These are phyloP conservation scores for Sonneratia caseolaris DNA, from an alignment of 345 rosid genomes.

Conservation along the genomic window DNA sequence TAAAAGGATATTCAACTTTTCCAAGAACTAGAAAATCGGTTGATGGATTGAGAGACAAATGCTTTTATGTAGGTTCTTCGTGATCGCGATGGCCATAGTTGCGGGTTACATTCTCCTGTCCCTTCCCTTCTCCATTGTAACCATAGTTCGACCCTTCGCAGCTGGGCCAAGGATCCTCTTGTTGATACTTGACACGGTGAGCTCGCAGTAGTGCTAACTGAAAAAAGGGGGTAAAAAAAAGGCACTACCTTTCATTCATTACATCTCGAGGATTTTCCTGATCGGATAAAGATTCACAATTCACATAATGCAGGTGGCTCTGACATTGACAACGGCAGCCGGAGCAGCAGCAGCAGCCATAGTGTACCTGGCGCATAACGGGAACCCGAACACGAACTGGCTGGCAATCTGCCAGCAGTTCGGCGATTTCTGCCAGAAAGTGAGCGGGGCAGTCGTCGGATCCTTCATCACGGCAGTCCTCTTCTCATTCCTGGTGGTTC, in stretches of 20 bases:
- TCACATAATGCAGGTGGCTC: slow-evolving; percentile 29
- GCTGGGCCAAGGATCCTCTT: slow-evolving; percentile 47
- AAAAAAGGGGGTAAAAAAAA: neutral
- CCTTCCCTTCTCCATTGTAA: slow-evolving; percentile 70
- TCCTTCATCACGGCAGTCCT: slow-evolving; percentile 37
- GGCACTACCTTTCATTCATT: neutral
- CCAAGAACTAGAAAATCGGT: neutral
- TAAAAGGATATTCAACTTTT: neutral
- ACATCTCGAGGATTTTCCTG: neutral
- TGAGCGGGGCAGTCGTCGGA: slow-evolving; percentile 78
- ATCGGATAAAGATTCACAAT: neutral
- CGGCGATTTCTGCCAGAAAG: slow-evolving; percentile 72
- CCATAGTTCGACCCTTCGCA: slow-evolving; percentile 66
- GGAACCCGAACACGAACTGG: slow-evolving; percentile 81
- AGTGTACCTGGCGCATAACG: slow-evolving; percentile 73
- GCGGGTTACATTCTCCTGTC: slow-evolving; percentile 68
- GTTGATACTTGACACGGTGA: slow-evolving; percentile 65
- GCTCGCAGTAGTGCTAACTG: neutral
- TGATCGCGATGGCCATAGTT: slow-evolving; percentile 50
- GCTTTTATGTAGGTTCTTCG: slow-evolving; percentile 50
- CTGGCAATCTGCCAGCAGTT: slow-evolving; percentile 65
- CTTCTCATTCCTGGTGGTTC: slow-evolving; percentile 36
- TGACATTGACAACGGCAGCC: slow-evolving; percentile 48
- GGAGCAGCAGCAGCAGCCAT: slow-evolving; percentile 65
- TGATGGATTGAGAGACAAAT: neutral